phyloP scores from a whole-genome alignment of 2,329 filamentous ascomycete species.

The Aspergillus texensis region DNA sequence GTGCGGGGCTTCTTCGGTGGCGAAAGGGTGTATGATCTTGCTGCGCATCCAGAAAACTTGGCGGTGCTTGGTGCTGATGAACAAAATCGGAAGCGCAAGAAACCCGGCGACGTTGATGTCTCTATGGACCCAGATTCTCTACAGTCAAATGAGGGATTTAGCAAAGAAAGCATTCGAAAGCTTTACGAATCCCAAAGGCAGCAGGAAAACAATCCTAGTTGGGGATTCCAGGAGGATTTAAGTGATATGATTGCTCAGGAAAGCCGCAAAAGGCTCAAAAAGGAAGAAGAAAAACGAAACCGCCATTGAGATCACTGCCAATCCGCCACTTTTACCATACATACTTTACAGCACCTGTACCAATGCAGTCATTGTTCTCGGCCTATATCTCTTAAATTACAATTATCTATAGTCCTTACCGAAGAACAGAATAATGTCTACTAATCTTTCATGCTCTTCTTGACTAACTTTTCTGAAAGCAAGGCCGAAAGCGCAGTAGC shows the following conservation, averaged over 20 bases:
- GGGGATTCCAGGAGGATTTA: conserved; percentile 84
- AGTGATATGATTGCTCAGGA: conserved; percentile 96
- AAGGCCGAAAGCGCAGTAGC: background rate
- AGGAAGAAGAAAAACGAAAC: conserved; percentile 76
- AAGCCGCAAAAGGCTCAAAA: conserved; percentile 84
- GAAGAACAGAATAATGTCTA: background rate
- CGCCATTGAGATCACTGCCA: conserved; percentile 46
- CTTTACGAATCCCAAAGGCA: conserved; percentile 75
- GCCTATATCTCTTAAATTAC: background rate
- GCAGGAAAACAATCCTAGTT: conserved; percentile 68
- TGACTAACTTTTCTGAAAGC: background rate
- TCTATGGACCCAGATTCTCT: conserved; percentile 85
- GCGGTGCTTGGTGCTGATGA: conserved; percentile 81
- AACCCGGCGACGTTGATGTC: conserved; percentile 92
- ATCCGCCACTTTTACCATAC: background rate
- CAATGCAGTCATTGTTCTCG: background rate
- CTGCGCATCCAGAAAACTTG: conserved; percentile 58
- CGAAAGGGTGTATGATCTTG: conserved; percentile 89
- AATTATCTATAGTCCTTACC: background rate
- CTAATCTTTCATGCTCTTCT: background rate
- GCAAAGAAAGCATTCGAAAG: conserved; percentile 78
- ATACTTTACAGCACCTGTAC: background rate
- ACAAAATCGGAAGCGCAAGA: conserved; percentile 81
- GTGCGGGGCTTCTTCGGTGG: conserved; percentile 95
- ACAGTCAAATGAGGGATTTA: conserved; percentile 72